Base-by-base conservation (phyloP, 2,329 filamentous ascomycete genomes). In the Alternaria metachromatica region DNA sequence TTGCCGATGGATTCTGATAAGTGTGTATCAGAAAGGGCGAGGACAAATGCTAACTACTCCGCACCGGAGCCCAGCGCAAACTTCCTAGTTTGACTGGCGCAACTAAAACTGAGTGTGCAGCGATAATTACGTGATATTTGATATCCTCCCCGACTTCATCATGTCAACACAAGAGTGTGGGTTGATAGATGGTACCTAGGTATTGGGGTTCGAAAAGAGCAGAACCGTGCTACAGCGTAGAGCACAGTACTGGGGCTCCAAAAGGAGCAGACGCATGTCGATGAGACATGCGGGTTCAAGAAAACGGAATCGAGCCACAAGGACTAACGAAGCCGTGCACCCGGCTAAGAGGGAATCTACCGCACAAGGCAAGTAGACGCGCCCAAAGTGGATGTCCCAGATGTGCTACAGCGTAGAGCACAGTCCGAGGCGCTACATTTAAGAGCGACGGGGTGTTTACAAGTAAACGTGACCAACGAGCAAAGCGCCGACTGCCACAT, bases 81-180 rank as follows among this genome's bases (percentile, higher is more conserved):
- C 26, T 62, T 68, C 48, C 53, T 51, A 12, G 60, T 80, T 9
- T 80, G 78, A 78, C 65, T 79, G 11, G 68, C 75, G 13, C 73
- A 68, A 51, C 48, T 63, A 10, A 62, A 68, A 46, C 37, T 18
- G 37, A 41, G n/a, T 41, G 37, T 41, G n/a, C 37, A n/a, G 37
- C 37, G 3, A 41, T 41, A 6, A 3, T 18, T 41, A 18, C 37
- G n/a, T 41, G 37, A 41, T 41, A 41, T 41, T 41, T 41, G 37
- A 41, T 41, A 41, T 5, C 4, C 37, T 18, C 15, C 15, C 37
- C 37, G 9, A 18, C 37, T 41, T 18, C 15, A 41, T 18, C 37
- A 18, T 41, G 0, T 41, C 15, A 41, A 41, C 15, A 41, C 37
- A n/a, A 41, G 37, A 3, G 0, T 41, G 37, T 41, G 15, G 15